Evolutionary conservation across 164 flowering plant species (phyloP), one percentile per base, ranked within the genome.

Genomic region (Vitis riparia): DNA sequence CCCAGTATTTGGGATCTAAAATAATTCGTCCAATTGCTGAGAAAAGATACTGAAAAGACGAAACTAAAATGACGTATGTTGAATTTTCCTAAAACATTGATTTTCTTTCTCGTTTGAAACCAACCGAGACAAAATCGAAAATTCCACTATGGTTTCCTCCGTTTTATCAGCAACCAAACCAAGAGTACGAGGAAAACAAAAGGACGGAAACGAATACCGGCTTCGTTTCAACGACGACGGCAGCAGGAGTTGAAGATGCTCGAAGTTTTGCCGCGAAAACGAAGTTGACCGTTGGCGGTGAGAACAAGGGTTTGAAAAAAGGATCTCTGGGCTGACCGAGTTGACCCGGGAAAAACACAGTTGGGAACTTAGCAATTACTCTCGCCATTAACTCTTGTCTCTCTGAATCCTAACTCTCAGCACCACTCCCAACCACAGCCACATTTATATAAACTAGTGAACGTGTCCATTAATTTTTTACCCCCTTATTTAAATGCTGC

Each of bases 241-340:
- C 14, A 8, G 51, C n/a, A 16, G 71, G 50, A 11, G 72, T 65
- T 10, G 87, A 68, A 77, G 81, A 78, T 68, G 82, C 86, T 27
- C 75, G 79, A 59, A 77, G 23, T 67, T 50, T 75, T n/a, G 66
- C 50, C 2, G 71, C 47, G 61, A 73, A 59, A 63, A 8, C 27
- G 60, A 57, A 62, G 19, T 27, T 68, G 56, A 62, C 52, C 29
- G 73, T 47, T 19, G 71, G 55, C 3, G 55, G 7, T 13, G 11
- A 10, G 9, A 9, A 68, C 44, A 47, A 51, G n/a, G 62, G 66
- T 30, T 62, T 70, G 57, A 58, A 19, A 32, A 53, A 62, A 63
- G 55, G 32, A 13, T 47, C 50, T 14, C 63, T 59, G 37, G 72
- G 52, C 51, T 27, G 9, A 5, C 55, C 44, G 23, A 70, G 51